A percentile compares a stretch with the other conserved stretches of the same genome.
Evolutionary conservation across 768 basidiomycete species (phyloP).

Genomic region (Fistulinella prunicolor): DNA sequence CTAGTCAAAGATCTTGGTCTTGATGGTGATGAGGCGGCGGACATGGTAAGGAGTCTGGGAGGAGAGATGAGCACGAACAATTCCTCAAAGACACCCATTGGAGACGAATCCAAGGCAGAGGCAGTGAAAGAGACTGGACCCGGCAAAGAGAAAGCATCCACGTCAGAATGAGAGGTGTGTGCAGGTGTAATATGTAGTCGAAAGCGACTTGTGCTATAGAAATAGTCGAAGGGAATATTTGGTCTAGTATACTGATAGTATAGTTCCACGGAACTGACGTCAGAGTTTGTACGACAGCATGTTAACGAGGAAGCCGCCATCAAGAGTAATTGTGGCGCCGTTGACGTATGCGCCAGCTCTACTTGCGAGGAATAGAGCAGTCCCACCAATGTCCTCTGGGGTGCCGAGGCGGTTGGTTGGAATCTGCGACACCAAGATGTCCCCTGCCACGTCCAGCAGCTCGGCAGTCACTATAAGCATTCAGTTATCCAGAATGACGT

Average conservation of each 20-base stretch:
- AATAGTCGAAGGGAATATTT: neutral
- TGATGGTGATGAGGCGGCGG: constrained; percentile 71
- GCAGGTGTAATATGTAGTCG: constrained; percentile 5
- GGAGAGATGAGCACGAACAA: constrained; percentile 21
- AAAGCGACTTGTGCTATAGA: neutral
- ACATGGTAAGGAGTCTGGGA: constrained; percentile 64
- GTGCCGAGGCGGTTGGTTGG: constrained; percentile 56
- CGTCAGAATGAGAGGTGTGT: constrained; percentile 6
- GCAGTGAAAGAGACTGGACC: constrained; percentile 1
- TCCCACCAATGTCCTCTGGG: constrained; percentile 62
- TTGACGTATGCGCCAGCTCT: constrained; percentile 61
- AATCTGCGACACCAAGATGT: constrained; percentile 40
- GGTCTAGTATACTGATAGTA: neutral
- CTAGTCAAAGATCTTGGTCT: constrained; percentile 75
- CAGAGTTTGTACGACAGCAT: constrained; percentile 36
- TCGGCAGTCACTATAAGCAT: constrained; percentile 51
- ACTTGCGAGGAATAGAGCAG: constrained; percentile 59
- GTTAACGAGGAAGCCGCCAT: constrained; percentile 53
- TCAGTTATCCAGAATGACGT: neutral
- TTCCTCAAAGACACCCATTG: constrained; percentile 8
- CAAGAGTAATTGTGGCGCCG: constrained; percentile 59
- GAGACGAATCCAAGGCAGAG: constrained; percentile 8
- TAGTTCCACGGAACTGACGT: neutral
- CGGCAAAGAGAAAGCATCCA: neutral
- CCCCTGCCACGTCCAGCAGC: constrained; percentile 45